Evolutionary conservation across 768 basidiomycete genomes (phyloP).

Genomic region (Terana coerulea): DNA sequence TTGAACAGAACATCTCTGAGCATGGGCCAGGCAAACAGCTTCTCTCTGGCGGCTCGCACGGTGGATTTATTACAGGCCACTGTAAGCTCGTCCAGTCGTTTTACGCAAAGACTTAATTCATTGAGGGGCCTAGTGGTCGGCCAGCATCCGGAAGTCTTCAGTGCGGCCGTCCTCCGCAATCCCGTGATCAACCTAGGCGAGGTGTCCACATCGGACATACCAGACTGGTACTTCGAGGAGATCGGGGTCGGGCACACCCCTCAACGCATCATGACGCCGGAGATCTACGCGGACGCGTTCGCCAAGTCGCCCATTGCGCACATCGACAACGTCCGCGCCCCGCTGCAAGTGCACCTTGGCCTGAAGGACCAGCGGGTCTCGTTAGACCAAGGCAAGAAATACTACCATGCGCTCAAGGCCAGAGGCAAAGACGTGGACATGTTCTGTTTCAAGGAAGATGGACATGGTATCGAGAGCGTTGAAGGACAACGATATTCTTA

Average conservation of each 20-base stretch:
- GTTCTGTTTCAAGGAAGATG: conserved; percentile 57
- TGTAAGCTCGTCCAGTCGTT: conserved; percentile 33
- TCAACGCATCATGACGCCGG: conserved; percentile 38
- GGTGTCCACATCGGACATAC: conserved; percentile 56
- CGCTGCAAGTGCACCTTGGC: conserved; percentile 59
- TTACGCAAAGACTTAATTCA: not conserved
- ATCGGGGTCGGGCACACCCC: conserved; percentile 35
- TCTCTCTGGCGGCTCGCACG: conserved; percentile 65
- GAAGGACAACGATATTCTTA: conserved; percentile 52
- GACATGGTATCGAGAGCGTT: conserved; percentile 62
- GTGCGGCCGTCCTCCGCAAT: conserved; percentile 61
- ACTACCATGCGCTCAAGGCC: conserved; percentile 64
- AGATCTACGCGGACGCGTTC: conserved; percentile 41
- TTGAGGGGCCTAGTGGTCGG: conserved; percentile 47
- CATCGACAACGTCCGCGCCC: conserved; percentile 45
- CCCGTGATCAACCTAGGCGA: conserved; percentile 65
- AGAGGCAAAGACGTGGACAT: conserved; percentile 44
- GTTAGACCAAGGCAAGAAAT: conserved; percentile 56
- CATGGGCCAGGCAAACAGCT: conserved; percentile 49
- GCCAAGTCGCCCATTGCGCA: conserved; percentile 51
- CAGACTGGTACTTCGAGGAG: conserved; percentile 58
- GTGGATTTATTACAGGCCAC: conserved; percentile 60
- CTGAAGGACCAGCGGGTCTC: conserved; percentile 59
- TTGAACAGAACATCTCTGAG: conserved; percentile 45
- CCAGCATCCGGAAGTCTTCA: conserved; percentile 56